Evolutionary conservation across 2,329 filamentous ascomycete genomes (phyloP).

Genomic region (Fusarium irregulare): DNA sequence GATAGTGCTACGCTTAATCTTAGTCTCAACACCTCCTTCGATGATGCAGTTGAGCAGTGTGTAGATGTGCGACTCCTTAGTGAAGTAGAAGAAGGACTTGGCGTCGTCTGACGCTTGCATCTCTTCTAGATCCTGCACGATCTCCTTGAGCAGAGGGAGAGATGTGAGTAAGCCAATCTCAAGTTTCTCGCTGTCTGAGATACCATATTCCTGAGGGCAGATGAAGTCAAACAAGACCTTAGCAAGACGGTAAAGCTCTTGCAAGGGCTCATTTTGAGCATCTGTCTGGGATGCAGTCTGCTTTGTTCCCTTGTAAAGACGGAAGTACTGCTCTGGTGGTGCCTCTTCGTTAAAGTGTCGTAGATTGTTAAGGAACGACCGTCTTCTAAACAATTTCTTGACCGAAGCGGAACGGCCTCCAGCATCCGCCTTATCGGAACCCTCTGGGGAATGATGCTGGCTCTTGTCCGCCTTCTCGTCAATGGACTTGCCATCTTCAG

Average conservation of each 20-base stretch:
- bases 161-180: slow-evolving; percentile 97
- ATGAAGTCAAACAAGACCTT: slow-evolving; percentile 99
- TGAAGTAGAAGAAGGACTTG: slow-evolving; percentile 98
- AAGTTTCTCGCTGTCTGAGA: slow-evolving; percentile 95
- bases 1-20: slow-evolving; percentile 94
- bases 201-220: slow-evolving; percentile 97
- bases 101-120: slow-evolving; percentile 94
- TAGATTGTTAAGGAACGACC: slow-evolving; percentile 68
- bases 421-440: slow-evolving; percentile 56
- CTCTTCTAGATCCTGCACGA: slow-evolving; percentile 95
- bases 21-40: slow-evolving; percentile 95
- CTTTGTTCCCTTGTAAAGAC: slow-evolving; percentile 82
- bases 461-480: slow-evolving; percentile 53
- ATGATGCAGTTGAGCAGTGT: slow-evolving; percentile 97
- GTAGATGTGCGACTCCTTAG: slow-evolving; percentile 98
- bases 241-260: slow-evolving; percentile 91
- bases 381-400: slow-evolving; percentile 66
- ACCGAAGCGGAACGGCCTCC: slow-evolving; percentile 51
- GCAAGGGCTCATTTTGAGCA: slow-evolving; percentile 84
- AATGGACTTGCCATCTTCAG: slow-evolving; percentile 54
- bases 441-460: slow-evolving; percentile 49
- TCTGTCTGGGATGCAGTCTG: slow-evolving; percentile 79
- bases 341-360: slow-evolving; percentile 65
- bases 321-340: slow-evolving; percentile 82
- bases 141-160: slow-evolving; percentile 92